A percentile compares a stretch with the other conserved stretches of the same genome.
phyloP scores from a whole-genome alignment of 345 rosid species.

The Moricandia moricandioides region DNA sequence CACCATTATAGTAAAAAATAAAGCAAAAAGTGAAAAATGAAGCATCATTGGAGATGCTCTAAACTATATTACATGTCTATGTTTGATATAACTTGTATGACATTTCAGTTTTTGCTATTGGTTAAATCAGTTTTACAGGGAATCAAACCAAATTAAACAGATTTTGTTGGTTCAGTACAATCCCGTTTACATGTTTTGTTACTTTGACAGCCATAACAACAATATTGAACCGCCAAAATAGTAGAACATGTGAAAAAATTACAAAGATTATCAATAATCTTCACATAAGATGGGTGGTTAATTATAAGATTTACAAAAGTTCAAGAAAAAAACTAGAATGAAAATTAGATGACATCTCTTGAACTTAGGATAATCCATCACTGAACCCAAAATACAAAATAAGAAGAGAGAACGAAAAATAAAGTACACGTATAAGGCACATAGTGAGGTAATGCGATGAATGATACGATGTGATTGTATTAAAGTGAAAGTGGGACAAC shows the following conservation, averaged over 20 bases:
- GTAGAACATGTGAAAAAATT: slow-evolving; percentile 10
- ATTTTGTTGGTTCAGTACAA: not conserved
- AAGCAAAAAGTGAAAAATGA: too few relatives aligned
- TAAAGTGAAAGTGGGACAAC: slow-evolving; percentile 33
- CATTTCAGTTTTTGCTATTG: not conserved
- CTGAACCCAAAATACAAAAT: slow-evolving; percentile 1
- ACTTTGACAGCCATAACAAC: slow-evolving; percentile 1
- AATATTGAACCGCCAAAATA: not conserved
- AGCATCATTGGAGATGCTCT: too few relatives aligned
- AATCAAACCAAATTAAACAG: not conserved
- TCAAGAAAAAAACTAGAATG: not conserved
- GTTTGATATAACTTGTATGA: too few relatives aligned
- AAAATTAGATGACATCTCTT: slow-evolving; percentile 10
- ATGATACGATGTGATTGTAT: slow-evolving; percentile 20
- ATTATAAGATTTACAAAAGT: slow-evolving; percentile 10
- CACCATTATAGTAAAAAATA: too few relatives aligned
- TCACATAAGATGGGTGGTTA: not conserved
- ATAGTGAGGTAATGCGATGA: slow-evolving; percentile 19
- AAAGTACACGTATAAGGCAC: slow-evolving; percentile 31
- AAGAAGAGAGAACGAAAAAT: not conserved
- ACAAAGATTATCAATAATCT: not conserved
- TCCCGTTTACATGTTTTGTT: slow-evolving; percentile 5
- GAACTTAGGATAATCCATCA: slow-evolving; percentile 30
- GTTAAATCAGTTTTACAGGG: not conserved
- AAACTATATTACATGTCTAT: too few relatives aligned